Evolutionary conservation across 495 filamentous ascomycete species (phyloP), one percentile per base, ranked within the genome.

Genomic region (Xylaria castorea): DNA sequence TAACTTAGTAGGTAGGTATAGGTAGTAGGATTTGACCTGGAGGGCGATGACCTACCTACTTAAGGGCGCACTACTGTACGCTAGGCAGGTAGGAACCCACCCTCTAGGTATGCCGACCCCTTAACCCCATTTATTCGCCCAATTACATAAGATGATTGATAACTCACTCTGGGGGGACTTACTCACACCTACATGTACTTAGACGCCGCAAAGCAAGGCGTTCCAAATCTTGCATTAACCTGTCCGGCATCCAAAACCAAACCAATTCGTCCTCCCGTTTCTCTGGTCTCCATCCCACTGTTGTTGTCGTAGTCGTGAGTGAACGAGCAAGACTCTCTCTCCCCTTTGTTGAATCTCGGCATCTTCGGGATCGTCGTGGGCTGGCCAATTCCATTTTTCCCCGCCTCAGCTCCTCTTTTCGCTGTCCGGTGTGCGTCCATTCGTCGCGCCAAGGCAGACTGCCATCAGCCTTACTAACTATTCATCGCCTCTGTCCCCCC

Each of bases 381-480:
- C 16, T 64, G 36, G 61, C 1, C 22, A 18, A 27, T 16, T 42
- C 16, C 36, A 42, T 42, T 9, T 27, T 61, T 30, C 61, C 42
- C 63, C n/a, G 16, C 42, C 63, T 50, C 40, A 46, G 40, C 42
- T 67, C 46, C 38, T 53, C 64, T 36, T 48, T 44, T 67, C 46
- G 30, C 1, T 5, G n/a, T 48, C 32, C 48, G 11, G 20, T 2
- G 30, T 25, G 11, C 34, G 34, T 27, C 25, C 8, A 55, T 51
- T 42, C 51, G 34, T 12, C 66, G 55, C 67, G 67, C 67, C 55
- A 50, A 70, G 67, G 55, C 55, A 61, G 53, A 61, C 27, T n/a
- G n/a, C 9, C 55, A 44, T 48, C 40, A 61, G 67, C 67, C 67
- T 62, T 50, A 48, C 48, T 44, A n/a, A n/a, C n/a, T 16, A 1